phyloP scores from a whole-genome alignment of 2,329 filamentous ascomycete genomes.

The Setomelanomma holmii region DNA sequence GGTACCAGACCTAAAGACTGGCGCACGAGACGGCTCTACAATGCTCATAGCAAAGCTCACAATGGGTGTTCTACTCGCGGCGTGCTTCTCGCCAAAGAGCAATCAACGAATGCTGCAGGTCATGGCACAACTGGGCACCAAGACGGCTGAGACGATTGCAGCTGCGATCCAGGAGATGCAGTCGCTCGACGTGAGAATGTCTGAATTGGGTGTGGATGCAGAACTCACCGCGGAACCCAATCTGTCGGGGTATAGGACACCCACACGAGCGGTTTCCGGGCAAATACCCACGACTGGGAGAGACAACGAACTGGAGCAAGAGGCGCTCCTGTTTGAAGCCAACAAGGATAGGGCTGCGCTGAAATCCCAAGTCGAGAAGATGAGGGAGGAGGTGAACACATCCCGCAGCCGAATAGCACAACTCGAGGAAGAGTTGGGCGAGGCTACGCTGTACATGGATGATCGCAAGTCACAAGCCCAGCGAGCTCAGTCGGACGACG shows the following conservation, averaged over 20 bases:
- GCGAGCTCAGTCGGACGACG: conserved; percentile 49
- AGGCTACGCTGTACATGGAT: conserved; percentile 55
- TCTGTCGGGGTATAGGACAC: conserved; percentile 42
- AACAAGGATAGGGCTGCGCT: conserved; percentile 56
- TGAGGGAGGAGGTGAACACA: conserved; percentile 53
- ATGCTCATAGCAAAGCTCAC: conserved; percentile 53
- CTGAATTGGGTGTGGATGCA: conserved; percentile 43
- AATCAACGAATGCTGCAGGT: conserved; percentile 57
- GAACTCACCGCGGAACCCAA: conserved; percentile 44
- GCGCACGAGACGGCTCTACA: conserved; percentile 54
- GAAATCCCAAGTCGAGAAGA: conserved; percentile 48
- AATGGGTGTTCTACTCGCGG: conserved; percentile 57
- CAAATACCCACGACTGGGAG: conserved; percentile 38
- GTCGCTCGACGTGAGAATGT: conserved; percentile 44
- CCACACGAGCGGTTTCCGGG: conserved; percentile 40
- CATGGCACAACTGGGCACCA: conserved; percentile 46
- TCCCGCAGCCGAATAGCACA: conserved; percentile 51
- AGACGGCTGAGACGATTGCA: conserved; percentile 48
- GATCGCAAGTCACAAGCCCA: conserved; percentile 48
- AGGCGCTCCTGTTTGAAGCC: conserved; percentile 58
- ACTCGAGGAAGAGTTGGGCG: conserved; percentile 57
- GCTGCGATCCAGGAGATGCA: conserved; percentile 51
- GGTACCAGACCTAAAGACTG: conserved; percentile 57
- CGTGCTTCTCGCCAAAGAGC: conserved; percentile 56
- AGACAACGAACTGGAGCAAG: conserved; percentile 57